These are phyloP conservation scores for Lumnitzera racemosa DNA, from an alignment of 345 rosid species.

Conservation along the genomic window DNA sequence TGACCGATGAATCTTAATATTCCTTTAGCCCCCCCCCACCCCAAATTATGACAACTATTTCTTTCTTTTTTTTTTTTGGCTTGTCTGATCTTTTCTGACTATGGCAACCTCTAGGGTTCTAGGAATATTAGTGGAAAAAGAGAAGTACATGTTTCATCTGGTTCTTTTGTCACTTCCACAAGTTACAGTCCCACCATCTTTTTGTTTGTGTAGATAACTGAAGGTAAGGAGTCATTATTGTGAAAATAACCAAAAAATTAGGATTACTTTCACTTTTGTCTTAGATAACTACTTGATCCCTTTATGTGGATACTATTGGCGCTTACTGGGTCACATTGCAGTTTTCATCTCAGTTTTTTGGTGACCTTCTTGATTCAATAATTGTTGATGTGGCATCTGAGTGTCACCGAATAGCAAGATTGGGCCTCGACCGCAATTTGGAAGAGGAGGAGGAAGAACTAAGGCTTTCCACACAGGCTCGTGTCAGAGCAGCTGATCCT, in stretches of 20 bases:
- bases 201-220: neutral
- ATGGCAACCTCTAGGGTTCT: no score
- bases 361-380: conserved; percentile 72
- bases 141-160: no score
- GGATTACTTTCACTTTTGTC: neutral
- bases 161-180: no score
- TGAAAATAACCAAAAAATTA: neutral
- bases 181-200: neutral
- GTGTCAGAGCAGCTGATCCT: conserved; percentile 66
- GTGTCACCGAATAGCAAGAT: conserved; percentile 73
- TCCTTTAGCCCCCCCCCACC: neutral
- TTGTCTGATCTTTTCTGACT: neutral
- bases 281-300: neutral
- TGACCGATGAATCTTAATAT: neutral
- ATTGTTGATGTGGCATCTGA: conserved; percentile 95
- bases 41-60: no score
- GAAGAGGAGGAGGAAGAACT: conserved; percentile 87
- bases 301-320: neutral
- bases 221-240: no score
- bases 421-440: conserved; percentile 76
- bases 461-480: conserved; percentile 75
- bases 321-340: conserved; percentile 12
- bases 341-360: conserved; percentile 61
- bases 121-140: no score
- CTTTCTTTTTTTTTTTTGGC: neutral